Evolutionary conservation across 345 rosid genomes (phyloP), one percentile per base, ranked within the genome.

Genomic region (Populus davidiana): DNA sequence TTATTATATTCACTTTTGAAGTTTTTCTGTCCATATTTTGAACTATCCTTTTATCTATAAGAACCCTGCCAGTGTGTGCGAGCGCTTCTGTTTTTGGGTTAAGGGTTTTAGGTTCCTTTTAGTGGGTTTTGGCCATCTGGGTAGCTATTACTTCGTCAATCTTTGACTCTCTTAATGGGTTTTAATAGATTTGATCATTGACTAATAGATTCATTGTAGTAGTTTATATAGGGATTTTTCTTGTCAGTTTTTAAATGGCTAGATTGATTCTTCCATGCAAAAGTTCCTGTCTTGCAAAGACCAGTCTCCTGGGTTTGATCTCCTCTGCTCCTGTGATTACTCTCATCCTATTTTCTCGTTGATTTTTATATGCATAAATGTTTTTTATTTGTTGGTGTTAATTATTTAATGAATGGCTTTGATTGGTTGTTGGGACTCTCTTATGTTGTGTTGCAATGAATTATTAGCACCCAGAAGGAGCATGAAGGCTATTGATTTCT

Each of bases 271-370:
- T 89, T 75, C 95, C 97, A 10, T 85, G 89, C 88, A 89, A 89
- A 87, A 89, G 91, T 80, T 89, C 94, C 85, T 85, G 90, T 85
- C 85, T 94, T 75, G 85, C 92, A 49, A 91, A 84, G 81, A 77
- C 87, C 78, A 81, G 79, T 75, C 90, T 93, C 77, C 81, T 90
- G 87, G 92, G 95, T 83, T 93, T 91, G 88, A 89, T 93, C 87
- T 77, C 97, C 70, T 81, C 79, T 77, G 82, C 90, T 89, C 94
- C 90, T 86, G 98, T 94, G 94, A 93, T 89, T 90, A 86, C 86
- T 69, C 82, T 36, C 66, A 43, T 52, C 78, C 81, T 52, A 67
- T 70, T 63, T 67, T 43, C 4, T 39, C 17, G 59, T 35, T 62
- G n/a, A 33, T 10, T 72, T 38, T 18, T 52, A 31, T 50, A 64